These are phyloP conservation scores for Naganishia randhawae DNA, from an alignment of 768 basidiomycete genomes.

Conservation along the genomic window DNA sequence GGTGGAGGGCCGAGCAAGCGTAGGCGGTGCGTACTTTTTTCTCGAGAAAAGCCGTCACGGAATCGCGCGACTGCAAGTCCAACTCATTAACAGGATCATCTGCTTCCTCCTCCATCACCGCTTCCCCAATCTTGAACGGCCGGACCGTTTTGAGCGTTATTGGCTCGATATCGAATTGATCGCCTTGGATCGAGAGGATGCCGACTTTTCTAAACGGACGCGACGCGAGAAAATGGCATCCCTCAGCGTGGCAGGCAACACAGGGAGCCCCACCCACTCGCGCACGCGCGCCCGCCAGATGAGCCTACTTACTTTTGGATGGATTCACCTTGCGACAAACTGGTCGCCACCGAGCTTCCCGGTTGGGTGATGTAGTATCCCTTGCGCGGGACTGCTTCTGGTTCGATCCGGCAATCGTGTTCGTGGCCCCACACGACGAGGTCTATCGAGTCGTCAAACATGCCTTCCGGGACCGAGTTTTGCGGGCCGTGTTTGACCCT, in stretches of 20 bases:
- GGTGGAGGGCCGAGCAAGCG: neutral
- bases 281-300: too few relatives aligned
- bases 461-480: constrained; percentile 87
- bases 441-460: constrained; percentile 93
- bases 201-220: constrained; percentile 73
- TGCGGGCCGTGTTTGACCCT: constrained; percentile 94
- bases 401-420: constrained; percentile 89
- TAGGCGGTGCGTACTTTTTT: constrained; percentile 56
- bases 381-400: constrained; percentile 86
- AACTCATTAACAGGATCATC: constrained; percentile 69
- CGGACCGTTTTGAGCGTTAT: constrained; percentile 85
- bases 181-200: constrained; percentile 78
- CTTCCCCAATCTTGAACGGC: constrained; percentile 84
- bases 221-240: too few relatives aligned
- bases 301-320: constrained; percentile 68
- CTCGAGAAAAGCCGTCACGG: constrained; percentile 75
- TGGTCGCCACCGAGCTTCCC: constrained; percentile 90
- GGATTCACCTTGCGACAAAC: constrained; percentile 86
- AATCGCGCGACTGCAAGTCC: constrained; percentile 68
- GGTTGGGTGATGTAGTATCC: constrained; percentile 89
- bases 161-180: constrained; percentile 78
- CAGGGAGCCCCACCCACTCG: neutral
- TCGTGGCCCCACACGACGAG: constrained; percentile 98
- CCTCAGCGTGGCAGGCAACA: neutral
- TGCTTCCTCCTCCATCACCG: constrained; percentile 69